Percentiles rank a stretch among this genome's conserved stretches.
These are phyloP conservation scores for Meripilus lineatus DNA, from an alignment of 1,284 basidiomycete genomes.

Conservation along the genomic window DNA sequence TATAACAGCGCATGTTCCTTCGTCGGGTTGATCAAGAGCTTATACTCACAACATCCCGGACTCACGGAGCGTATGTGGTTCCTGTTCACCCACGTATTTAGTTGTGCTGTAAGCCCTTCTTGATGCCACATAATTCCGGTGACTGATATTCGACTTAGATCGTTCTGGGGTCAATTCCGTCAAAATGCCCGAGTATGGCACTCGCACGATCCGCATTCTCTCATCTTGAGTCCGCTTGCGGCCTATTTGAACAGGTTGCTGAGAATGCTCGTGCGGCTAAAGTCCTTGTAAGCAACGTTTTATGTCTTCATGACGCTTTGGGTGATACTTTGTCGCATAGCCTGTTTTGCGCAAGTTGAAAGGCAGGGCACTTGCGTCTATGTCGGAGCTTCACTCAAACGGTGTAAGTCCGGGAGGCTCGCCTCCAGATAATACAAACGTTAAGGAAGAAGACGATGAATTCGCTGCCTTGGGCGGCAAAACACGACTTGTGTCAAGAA, in stretches of 20 bases:
- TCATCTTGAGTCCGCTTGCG: conserved; percentile 56
- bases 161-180: conserved; percentile 62
- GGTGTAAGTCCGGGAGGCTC: conserved; percentile 8
- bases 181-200: conserved; percentile 53
- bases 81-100: conserved; percentile 68
- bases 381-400: conserved; percentile 18
- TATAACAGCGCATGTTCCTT: conserved; percentile 65
- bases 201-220: conserved; percentile 58
- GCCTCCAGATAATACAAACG: conserved; percentile 23
- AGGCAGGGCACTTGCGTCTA: conserved; percentile 37
- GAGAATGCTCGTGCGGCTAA: conserved; percentile 49
- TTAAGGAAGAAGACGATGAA: conserved; percentile 57
- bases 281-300: conserved; percentile 44
- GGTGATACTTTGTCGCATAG: conserved; percentile 26
- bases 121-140: conserved; percentile 6
- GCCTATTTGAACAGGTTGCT: conserved; percentile 49
- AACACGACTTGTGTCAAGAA: conserved; percentile 55
- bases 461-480: conserved; percentile 54
- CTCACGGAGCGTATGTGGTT: conserved; percentile 70
- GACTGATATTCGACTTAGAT: conserved; percentile 42
- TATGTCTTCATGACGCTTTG: conserved; percentile 1
- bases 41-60: conserved; percentile 59
- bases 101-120: conserved; percentile 52
- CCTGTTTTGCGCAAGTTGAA: conserved; percentile 55
- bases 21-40: conserved; percentile 55